Base-by-base conservation (phyloP, 78 protist genomes). In the Dictyostelium capitatum region DNA sequence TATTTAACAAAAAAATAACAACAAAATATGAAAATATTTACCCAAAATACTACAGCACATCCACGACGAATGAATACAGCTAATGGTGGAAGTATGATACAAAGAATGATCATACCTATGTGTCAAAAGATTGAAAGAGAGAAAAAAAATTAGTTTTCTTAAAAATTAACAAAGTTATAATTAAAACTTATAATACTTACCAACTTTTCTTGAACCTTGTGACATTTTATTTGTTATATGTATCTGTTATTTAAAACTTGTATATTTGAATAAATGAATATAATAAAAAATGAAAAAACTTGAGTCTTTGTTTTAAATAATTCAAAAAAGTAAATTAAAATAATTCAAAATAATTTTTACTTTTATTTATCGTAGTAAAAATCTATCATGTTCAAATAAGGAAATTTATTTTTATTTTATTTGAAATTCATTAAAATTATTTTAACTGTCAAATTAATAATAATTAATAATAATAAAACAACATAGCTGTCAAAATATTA, bases 41-140 rank as follows among this genome's bases (percentile, higher is more conserved):
- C 62, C 91, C 91, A 83, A 23, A 83, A 83, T 37, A 25, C 53
- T 17, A 79, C 81, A 20, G 72, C 32, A 48, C 91, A 83, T 14
- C 91, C 91, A 41, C 78, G 51, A 28, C 54, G 14, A 15, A 83
- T 83, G 15, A 83, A 57, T 6, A 70, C 91, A 23, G 82, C 80
- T 7, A 83, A 46, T 43, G 90, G 90, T 30, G 90, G 90, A 30
- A 82, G 47, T 17, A 82, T 30, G 43, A 82, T 70, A 59, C 69
- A 51, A 19, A 82, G 51, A 46, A 82, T 82, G 37, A 69, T 82
- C 62, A 69, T 67, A 65, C 80, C 80, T 50, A 82, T 1, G 2
- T 37, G 43, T 37, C 2, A 37, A 37, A 37, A 37, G 43, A 37
- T n/a, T n/a, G 43, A 37, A 37, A 37, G 1, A 37, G 43, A 37